Base-by-base conservation (phyloP, 495 filamentous ascomycete species). In the Pseudoneurospora amorphoporcata region DNA sequence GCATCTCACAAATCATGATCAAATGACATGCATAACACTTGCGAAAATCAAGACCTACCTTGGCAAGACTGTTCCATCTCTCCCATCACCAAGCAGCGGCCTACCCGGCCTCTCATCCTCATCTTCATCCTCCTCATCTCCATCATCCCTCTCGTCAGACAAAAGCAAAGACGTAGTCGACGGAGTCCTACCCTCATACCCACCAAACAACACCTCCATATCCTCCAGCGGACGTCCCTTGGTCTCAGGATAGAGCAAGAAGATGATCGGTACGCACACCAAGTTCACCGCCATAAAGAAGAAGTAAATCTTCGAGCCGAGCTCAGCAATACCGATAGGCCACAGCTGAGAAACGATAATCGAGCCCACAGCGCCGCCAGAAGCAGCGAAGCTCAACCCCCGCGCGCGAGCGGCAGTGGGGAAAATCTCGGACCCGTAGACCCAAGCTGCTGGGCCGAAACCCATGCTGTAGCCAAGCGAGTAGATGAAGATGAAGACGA, bases 351-450 rank as follows among this genome's bases (percentile, higher is more conserved):
- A 79, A 3, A 84, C 83, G 40, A 86, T 79, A 58, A 88, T 83
- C 29, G 86, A 84, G 0, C 85, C 86, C 41, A 86, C 82, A 32
- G 86, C 79, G 17, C 83, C 83, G 1, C 80, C 86, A 0, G 84
- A 84, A 1, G 85, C 86, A 1, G 85, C 83, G 35, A 88, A 79
- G 76, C 84, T 87, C 68, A 87, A 82, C 7, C 86, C 86, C 0
- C 82, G 82, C 14, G 86, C 85, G 9, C 86, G 83, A 53, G 86
- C 78, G 12, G 85, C 79, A 0, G 86, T 87, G 12, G 86, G 86
- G 74, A 87, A 87, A 71, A 87, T 87, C 83, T 89, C 87, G 0
- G 87, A 84, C 2, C 87, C 85, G 68, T 89, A 88, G 0, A 89
- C 87, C 87, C 87, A 89, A 0, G 87, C 81, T 3, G 86, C 82